phyloP scores from a whole-genome alignment of 1,284 basidiomycete genomes.

The Marasmius sp. region DNA sequence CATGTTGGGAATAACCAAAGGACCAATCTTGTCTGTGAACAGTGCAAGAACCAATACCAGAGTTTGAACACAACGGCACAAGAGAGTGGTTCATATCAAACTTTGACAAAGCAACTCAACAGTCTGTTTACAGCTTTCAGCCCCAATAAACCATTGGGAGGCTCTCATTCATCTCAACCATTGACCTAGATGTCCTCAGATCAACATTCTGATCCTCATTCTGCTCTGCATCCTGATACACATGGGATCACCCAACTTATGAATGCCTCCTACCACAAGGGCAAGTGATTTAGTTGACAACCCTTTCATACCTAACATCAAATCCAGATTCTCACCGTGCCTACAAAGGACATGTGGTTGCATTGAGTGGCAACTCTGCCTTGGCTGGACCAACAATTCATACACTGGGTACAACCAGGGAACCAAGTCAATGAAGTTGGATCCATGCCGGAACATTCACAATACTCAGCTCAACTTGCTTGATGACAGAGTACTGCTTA shows the following conservation, averaged over 20 bases:
- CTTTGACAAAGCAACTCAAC: neutral
- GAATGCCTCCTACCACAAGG: neutral
- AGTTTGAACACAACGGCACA: neutral
- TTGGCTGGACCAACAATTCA: neutral
- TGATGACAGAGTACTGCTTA: neutral
- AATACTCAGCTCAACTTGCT: neutral
- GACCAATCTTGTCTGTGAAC: neutral
- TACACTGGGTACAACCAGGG: neutral
- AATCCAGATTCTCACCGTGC: neutral
- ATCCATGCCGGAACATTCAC: neutral
- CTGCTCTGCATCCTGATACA: neutral
- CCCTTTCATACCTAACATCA: neutral
- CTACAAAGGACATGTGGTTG: neutral
- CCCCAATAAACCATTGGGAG: neutral
- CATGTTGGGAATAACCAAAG: neutral
- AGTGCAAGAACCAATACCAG: neutral
- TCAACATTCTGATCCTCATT: neutral
- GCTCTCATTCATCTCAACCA: neutral
- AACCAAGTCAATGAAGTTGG: neutral
- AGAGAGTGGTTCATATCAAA: neutral
- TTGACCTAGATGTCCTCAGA: neutral
- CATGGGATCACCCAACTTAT: neutral
- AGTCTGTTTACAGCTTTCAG: no score
- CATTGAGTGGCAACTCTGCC: neutral
- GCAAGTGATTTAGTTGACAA: neutral